Conservation (phyloP, 306 rosid species). For the Dryas drummondii region DNA sequence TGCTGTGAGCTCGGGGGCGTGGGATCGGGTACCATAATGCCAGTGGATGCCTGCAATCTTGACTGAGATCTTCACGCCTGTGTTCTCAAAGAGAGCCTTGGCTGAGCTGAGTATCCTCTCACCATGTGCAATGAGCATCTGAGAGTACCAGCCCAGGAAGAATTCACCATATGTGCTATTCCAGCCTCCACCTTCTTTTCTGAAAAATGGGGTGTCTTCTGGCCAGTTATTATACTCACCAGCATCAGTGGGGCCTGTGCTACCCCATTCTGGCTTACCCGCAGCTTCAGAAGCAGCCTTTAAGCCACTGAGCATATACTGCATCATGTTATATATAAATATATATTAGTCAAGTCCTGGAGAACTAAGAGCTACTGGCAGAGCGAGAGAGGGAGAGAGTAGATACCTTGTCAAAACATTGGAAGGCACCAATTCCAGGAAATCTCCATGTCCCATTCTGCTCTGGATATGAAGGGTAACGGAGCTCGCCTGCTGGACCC, state of each 20-base stretch:
- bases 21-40: constrained; percentile 95
- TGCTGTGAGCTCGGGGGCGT: constrained; percentile 97
- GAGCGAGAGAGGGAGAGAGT: not conserved
- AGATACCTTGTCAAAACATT: constrained; percentile 87
- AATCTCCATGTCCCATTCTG: constrained; percentile 84
- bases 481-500: constrained; percentile 99
- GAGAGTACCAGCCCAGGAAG: constrained; percentile 91
- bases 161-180: constrained; percentile 63
- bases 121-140: constrained; percentile 78
- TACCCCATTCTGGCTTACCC: constrained; percentile 82
- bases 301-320: constrained; percentile 83
- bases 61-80: constrained; percentile 75
- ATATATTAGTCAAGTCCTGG: constrained; percentile 4
- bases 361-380: not conserved
- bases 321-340: constrained; percentile 24
- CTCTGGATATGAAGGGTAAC: constrained; percentile 97
- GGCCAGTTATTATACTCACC: constrained; percentile 96
- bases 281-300: constrained; percentile 77
- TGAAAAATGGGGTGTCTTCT: constrained; percentile 81
- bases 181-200: constrained; percentile 94
- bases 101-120: constrained; percentile 82
- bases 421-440: constrained; percentile 98
- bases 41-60: constrained; percentile 95
- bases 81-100: constrained; percentile 50
- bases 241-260: constrained; percentile 98